Percentiles rank a stretch among this genome's conserved stretches.
Evolutionary conservation across 2,329 filamentous ascomycete genomes (phyloP).

Genomic region (Pseudocercospora macadamiae): DNA sequence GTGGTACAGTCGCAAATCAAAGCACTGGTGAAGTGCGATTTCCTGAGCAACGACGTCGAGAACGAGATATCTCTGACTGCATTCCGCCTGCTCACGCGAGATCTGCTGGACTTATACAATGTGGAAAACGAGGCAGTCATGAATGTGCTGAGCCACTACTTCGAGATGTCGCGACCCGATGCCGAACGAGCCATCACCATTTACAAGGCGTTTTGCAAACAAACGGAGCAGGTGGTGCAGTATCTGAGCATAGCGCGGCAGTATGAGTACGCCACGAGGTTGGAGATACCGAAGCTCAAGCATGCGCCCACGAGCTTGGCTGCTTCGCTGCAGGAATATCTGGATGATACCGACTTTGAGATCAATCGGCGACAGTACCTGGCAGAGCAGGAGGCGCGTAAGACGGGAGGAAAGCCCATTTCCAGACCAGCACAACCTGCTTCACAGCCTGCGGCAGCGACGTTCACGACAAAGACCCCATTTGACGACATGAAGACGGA

Average conservation of each 20-base stretch:
- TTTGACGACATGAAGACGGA: constrained; percentile 30
- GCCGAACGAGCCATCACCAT: constrained; percentile 89
- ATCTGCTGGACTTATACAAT: constrained; percentile 87
- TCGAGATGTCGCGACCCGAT: constrained; percentile 94
- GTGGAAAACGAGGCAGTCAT: constrained; percentile 97
- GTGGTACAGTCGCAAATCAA: constrained; percentile 84
- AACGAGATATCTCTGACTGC: constrained; percentile 97
- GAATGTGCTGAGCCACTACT: constrained; percentile 94
- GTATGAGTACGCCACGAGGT: constrained; percentile 86
- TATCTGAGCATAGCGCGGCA: constrained; percentile 85
- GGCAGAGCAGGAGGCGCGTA: constrained; percentile 78
- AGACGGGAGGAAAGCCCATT: constrained; percentile 44
- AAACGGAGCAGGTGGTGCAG: constrained; percentile 90
- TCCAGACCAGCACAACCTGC: constrained; percentile 38
- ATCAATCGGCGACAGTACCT: constrained; percentile 89
- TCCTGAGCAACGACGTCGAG: constrained; percentile 84
- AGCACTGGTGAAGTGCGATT: constrained; percentile 84
- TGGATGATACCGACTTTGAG: constrained; percentile 94
- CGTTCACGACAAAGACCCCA: constrained; percentile 42
- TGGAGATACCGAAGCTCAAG: constrained; percentile 96
- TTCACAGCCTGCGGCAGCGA: constrained; percentile 43
- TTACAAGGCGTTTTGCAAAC: constrained; percentile 87
- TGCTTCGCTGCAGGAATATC: constrained; percentile 87
- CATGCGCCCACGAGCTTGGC: constrained; percentile 92
- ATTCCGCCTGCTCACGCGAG: constrained; percentile 86